phyloP scores from a whole-genome alignment of 805 yeast species.

The Wickerhamomyces canadensis region DNA sequence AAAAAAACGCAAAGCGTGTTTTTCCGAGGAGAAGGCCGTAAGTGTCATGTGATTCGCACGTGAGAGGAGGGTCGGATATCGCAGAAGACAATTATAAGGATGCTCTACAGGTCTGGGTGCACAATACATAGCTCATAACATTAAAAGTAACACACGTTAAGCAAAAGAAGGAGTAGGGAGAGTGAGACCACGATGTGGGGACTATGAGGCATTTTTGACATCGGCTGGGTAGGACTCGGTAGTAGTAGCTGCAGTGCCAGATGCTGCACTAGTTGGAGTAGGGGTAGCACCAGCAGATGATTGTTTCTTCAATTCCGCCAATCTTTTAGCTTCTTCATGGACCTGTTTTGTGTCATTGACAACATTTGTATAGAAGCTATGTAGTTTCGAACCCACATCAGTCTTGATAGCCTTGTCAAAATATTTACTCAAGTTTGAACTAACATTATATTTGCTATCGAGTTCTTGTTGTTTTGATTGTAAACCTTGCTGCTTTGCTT shows the following conservation, averaged over 20 bases:
- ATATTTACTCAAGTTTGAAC: constrained; percentile 31
- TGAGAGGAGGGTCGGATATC: too few relatives aligned
- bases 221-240: not conserved
- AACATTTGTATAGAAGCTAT: constrained; percentile 51
- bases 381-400: constrained; percentile 50
- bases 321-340: constrained; percentile 68
- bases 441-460: constrained; percentile 37
- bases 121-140: too few relatives aligned
- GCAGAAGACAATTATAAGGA: too few relatives aligned
- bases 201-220: too few relatives aligned
- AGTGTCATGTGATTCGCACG: too few relatives aligned
- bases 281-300: not conserved
- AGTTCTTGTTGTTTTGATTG: constrained; percentile 30
- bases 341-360: constrained; percentile 56
- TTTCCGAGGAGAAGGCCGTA: too few relatives aligned
- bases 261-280: not conserved
- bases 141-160: too few relatives aligned
- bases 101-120: too few relatives aligned
- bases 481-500: constrained; percentile 31
- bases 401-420: constrained; percentile 32
- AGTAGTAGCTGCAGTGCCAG: not conserved
- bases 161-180: too few relatives aligned
- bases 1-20: too few relatives aligned
- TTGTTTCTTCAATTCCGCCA: constrained; percentile 52
- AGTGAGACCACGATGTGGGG: too few relatives aligned